These are phyloP conservation scores for Magnusiomyces sp. DNA, from an alignment of 1,139 yeast species.

Conservation along the genomic window DNA sequence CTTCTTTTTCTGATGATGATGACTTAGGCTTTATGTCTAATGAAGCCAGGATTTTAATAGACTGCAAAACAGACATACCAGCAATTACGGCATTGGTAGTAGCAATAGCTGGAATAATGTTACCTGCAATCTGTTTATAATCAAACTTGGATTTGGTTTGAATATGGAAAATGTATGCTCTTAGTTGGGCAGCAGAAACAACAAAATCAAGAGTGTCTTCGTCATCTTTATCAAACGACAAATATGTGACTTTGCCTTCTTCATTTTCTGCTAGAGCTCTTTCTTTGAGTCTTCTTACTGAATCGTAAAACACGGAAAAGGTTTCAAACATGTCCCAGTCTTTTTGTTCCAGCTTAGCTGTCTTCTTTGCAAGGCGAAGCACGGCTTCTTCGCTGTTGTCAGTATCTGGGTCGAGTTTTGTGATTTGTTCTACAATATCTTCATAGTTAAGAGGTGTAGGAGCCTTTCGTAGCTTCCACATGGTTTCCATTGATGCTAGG, in stretches of 20 bases:
- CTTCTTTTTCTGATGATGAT: not conserved
- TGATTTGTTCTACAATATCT: slow-evolving; percentile 20
- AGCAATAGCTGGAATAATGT: slow-evolving; percentile 96
- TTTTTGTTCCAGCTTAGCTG: slow-evolving; percentile 46
- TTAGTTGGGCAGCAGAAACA: slow-evolving; percentile 74
- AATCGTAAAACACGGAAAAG: slow-evolving; percentile 47
- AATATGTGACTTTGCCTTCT: slow-evolving; percentile 10
- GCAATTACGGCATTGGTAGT: slow-evolving; percentile 95
- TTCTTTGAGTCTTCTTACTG: slow-evolving; percentile 44
- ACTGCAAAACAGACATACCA: slow-evolving; percentile 73
- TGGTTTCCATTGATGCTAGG: slow-evolving; percentile 57
- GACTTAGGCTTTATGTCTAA: not conserved
- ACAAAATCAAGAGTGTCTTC: slow-evolving; percentile 85
- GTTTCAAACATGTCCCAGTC: slow-evolving; percentile 61
- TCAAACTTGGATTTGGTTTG: slow-evolving; percentile 74
- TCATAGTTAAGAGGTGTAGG: slow-evolving; percentile 54
- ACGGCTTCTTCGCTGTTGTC: slow-evolving; percentile 4
- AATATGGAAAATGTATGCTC: slow-evolving; percentile 67
- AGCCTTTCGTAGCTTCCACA: slow-evolving; percentile 64
- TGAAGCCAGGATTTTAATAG: slow-evolving; percentile 44
- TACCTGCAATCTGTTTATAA: slow-evolving; percentile 90
- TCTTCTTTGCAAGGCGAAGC: slow-evolving; percentile 15
- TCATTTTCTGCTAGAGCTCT: slow-evolving; percentile 21
- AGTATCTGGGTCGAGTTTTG: slow-evolving; percentile 17
- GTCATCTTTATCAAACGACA: slow-evolving; percentile 88